phyloP scores from a whole-genome alignment of 805 yeast genomes.

The Geotrichum ghanense region DNA sequence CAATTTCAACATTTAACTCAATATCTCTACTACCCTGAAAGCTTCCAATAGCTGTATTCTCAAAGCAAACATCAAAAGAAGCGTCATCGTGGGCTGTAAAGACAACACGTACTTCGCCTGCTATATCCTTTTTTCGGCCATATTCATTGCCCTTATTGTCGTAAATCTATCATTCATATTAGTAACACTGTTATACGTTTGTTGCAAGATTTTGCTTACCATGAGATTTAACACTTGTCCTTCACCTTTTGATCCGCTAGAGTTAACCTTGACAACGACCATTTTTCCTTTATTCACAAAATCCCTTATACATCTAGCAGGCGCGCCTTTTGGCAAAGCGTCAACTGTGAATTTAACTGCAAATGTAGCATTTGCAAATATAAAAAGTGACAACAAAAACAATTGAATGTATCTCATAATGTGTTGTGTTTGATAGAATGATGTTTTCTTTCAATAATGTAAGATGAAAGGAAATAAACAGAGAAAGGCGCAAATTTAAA shows the following conservation, averaged over 20 bases:
- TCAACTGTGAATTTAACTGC: conserved; percentile 25
- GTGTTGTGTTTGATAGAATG: not conserved
- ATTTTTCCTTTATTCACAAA: conserved; percentile 75
- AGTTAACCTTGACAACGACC: conserved; percentile 72
- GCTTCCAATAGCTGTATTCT: conserved; percentile 34
- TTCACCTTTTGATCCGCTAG: conserved; percentile 70
- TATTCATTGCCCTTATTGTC: conserved; percentile 82
- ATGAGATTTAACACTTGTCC: conserved; percentile 68
- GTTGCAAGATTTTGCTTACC: conserved; percentile 12
- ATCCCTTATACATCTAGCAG: conserved; percentile 82
- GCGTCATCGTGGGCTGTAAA: conserved; percentile 77
- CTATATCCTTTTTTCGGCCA: conserved; percentile 64
- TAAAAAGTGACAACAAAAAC: conserved; percentile 9
- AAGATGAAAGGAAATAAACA: not conserved
- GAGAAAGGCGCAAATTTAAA: no score
- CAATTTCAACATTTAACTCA: conserved; percentile 87
- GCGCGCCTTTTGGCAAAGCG: conserved; percentile 19
- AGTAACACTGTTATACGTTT: not conserved
- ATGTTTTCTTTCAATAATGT: not conserved
- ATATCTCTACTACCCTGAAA: conserved; percentile 46
- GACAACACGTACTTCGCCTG: conserved; percentile 61
- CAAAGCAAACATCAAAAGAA: conserved; percentile 87
- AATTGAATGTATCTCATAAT: not conserved
- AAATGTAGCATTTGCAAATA: conserved; percentile 8
- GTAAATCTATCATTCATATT: conserved; percentile 27